Percentiles rank a stretch among this genome's conserved stretches.
Evolutionary conservation across 2,329 filamentous ascomycete genomes (phyloP).

Genomic region (Nothophaeocryptopus gaeumannii): DNA sequence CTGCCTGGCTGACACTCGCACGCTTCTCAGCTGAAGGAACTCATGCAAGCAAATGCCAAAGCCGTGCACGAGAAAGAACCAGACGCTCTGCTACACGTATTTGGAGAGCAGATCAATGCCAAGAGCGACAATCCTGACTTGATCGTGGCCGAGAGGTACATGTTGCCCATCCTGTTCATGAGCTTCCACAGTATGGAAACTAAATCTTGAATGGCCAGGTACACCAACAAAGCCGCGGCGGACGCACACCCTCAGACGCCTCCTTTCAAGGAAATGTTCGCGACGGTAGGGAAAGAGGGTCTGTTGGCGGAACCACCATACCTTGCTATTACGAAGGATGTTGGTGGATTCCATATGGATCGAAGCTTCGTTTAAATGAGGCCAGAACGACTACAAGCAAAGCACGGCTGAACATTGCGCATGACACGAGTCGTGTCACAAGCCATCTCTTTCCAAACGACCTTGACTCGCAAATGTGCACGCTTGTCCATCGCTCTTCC

Average conservation of each 20-base stretch:
- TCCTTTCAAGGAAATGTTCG: slow-evolving; percentile 9
- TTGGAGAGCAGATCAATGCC: slow-evolving; percentile 4
- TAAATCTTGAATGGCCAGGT: neutral
- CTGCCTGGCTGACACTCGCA: neutral
- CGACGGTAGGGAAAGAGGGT: slow-evolving; percentile 7
- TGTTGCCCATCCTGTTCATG: neutral
- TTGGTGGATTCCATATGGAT: slow-evolving; percentile 9
- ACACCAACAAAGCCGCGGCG: slow-evolving; percentile 11
- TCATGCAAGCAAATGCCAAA: slow-evolving; percentile 8
- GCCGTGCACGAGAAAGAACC: slow-evolving; percentile 15
- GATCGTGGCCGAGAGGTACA: slow-evolving; percentile 12
- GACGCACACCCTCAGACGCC: slow-evolving; percentile 1
- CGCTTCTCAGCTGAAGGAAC: neutral
- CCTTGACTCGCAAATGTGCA: no score
- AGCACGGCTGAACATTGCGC: no score
- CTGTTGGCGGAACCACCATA: slow-evolving; percentile 6
- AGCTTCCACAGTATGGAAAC: neutral
- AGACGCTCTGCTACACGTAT: slow-evolving; percentile 11
- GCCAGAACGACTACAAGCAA: no score
- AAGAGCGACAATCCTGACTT: slow-evolving; percentile 6
- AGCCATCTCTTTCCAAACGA: no score
- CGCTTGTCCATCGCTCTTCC: no score
- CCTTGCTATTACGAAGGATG: slow-evolving; percentile 7
- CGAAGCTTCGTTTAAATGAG: slow-evolving; percentile 1
- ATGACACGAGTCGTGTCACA: no score